Base-by-base conservation (phyloP, 257 asterid species). In the Scutellaria baicalensis region DNA sequence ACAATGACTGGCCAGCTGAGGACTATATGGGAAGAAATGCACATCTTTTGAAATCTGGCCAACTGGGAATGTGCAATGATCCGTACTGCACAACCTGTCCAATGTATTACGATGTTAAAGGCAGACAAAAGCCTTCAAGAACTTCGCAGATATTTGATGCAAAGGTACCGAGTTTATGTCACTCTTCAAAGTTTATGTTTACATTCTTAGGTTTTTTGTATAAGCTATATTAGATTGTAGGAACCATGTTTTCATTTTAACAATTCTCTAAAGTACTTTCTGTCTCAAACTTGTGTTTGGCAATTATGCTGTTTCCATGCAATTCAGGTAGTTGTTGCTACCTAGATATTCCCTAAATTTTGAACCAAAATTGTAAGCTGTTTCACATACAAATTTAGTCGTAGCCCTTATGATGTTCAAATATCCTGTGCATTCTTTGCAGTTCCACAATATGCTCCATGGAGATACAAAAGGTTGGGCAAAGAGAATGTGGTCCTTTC, bases 71-170 rank as follows among this genome's bases (percentile, higher is more conserved):
- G 96, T 93, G 99, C 83, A 86, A 77, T 27, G 96, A 93, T 76
- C 97, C 96, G 2, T 91, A 86, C 70, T 93, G 99, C 89, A 93
- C 99, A 27, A 89, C 93, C 50, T 93, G 99, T 72, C 99, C 97
- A 8, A 78, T 88, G 59, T 79, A 78, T 80, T 77, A 86, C 81
- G 73, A 75, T 55, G 80, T 76, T 18, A 84, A 84, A 63, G 89
- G 81, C 20, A 83, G 72, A 20, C 76, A 52, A 23, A 84, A 78
- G 72, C 79, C 83, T 60, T 69, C 84, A 7, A 80, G 83, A 75
- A 67, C 84, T 20, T 69, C 94, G 13, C 89, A 86, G 20, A 77
- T 81, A 58, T 66, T 79, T 73, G 97, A 87, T 60, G 85, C 88
- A 42, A 89, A 82, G 96, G 99, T 93, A 83, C 66, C 38, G 12